These are phyloP conservation scores for Wallacemonas rigidus DNA, from an alignment of 208 protist species.

Conservation along the genomic window DNA sequence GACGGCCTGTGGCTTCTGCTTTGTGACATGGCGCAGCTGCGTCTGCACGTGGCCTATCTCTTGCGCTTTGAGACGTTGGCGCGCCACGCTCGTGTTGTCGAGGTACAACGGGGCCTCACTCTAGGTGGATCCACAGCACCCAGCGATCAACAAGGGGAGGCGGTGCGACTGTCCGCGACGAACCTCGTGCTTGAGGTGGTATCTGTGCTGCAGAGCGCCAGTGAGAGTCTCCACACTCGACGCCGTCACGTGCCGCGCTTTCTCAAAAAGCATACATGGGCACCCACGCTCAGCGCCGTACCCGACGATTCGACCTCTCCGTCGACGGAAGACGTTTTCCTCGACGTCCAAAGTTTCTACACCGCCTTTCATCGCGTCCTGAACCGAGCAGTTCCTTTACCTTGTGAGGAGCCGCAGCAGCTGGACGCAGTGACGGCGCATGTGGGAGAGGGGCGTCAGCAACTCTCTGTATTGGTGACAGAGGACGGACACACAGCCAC, in stretches of 20 bases:
- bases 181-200: constrained; percentile 2
- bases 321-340: neutral
- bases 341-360: constrained; percentile 4
- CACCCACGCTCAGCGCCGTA: neutral
- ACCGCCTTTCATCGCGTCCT: neutral
- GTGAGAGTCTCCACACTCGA: neutral
- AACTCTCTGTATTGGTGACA: neutral
- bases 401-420: no score
- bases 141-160: neutral
- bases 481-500: neutral
- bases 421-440: no score
- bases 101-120: no score
- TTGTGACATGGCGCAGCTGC: constrained; percentile 33
- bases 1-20: constrained; percentile 25
- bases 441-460: no score
- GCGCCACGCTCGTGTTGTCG: neutral
- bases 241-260: constrained; percentile 11
- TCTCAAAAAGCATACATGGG: constrained; percentile 11
- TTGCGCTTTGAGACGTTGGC: constrained; percentile 24
- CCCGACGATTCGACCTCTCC: no score
- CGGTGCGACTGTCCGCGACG: neutral
- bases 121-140: neutral
- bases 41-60: constrained; percentile 27
- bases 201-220: neutral
- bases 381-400: neutral